Base-by-base conservation (phyloP, 2,329 filamentous ascomycete species). In the Keithomyces neogunnii region DNA sequence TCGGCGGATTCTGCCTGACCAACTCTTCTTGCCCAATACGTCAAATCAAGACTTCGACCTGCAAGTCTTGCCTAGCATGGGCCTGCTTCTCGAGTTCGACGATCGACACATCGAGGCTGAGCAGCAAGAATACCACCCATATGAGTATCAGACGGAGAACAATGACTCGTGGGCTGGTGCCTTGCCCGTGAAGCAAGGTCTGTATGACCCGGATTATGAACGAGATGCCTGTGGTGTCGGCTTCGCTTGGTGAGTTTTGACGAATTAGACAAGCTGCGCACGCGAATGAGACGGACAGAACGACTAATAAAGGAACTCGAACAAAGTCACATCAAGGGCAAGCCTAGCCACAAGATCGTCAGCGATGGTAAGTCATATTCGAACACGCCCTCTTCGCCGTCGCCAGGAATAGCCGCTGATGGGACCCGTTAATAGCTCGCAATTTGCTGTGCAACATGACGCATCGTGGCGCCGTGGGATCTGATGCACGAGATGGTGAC, bases 191-290 rank as follows among this genome's bases (percentile, higher is more conserved):
- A 95, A 95, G 84, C 92, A 97, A 84, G 93, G 92, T 79, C 83
- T 99, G 48, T 99, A 99, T 69, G 91, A 97, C 74, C 93, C 93
- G 57, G 84, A 85, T 69, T 83, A 95, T 58, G 93, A 97, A 75
- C 97, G 97, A 73, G 93, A 99, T 91, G 91, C 93, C 61, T 99
- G 93, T 68, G 93, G 93, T 88, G 93, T 99, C 65, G 93, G 93
- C 69, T 99, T 99, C 73, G 89, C 92, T 72, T 95, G 92, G 89
- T 95, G 78, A 76, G 84, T 63, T 31, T n/a, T n/a, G 4, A 44
- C 32, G 33, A 35, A 19, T 19, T 11, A 35, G 33, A 35, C 33
- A 35, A 35, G 33, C 6, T 11, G 11, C 3, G 13, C 5, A 29
- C n/a, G 52, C 38, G 19, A 19, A 38, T n/a, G 43, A 11, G 7